Base-by-base conservation (phyloP, 2,329 filamentous ascomycete species). In the Hymenoscyphus infarciens region DNA sequence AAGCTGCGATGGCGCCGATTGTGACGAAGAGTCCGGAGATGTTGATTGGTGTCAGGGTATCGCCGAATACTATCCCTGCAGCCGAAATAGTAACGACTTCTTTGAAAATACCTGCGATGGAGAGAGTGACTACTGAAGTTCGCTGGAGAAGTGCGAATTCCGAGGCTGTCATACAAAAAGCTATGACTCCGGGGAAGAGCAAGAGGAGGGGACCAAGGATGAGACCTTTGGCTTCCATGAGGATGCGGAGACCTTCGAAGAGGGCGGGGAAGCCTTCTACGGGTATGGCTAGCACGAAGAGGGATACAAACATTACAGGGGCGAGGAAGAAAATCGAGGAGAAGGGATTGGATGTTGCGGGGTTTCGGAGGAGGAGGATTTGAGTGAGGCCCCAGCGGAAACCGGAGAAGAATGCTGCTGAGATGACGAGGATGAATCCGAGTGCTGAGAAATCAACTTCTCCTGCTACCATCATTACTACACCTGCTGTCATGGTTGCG, bases 371-470 rank as follows among this genome's bases (percentile, higher is more conserved):
- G 6, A 99, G 85, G 3, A 99, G 85, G 64, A 99, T 97, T 74
- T 99, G 95, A 0, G 95, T 98, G n/a, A 99, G 80, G n/a, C 87
- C 91, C 95, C 95, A 99, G 70, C 95, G 89, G 79, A 99, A 97
- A 61, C 95, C 95, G 1, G 92, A 97, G 74, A 97, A 97, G 78
- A 96, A 95, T 59, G 92, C 91, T 13, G 95, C 93, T 0, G 89
- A 87, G 76, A 99, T 98, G 77, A 98, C 90, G 67, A 99, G 88
- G 56, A 92, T 77, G 76, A 99, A 99, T 52, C 95, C 95, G 33
- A 91, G 82, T 0, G 89, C 81, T 70, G 92, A 87, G 77, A 99
- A 99, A 57, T 92, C 87, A 42, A 96, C 88, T 77, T 99, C 95
- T 64, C 94, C 95, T 5, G 92, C 92, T 0, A 98, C 95, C 95